These are phyloP conservation scores for Pelagomonas calceolata DNA, from an alignment of 108 stramenopile species.

Conservation along the genomic window DNA sequence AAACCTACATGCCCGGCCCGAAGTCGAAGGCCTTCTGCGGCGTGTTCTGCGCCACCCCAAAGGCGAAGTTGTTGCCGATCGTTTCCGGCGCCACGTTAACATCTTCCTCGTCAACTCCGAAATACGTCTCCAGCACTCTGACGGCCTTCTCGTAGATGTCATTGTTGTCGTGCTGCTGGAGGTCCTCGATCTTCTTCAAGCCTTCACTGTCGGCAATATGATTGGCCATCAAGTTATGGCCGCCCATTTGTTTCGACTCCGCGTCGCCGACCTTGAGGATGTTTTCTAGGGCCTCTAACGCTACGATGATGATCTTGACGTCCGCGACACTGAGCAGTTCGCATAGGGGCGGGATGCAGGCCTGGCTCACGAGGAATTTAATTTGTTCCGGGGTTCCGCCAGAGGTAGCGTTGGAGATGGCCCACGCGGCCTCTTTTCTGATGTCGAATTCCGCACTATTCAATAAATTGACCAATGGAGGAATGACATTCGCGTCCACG, in stretches of 20 bases:
- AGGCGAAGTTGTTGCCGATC: constrained; percentile 62
- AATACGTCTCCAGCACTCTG: constrained; percentile 80
- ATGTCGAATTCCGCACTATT: constrained; percentile 93
- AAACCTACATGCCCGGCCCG: too few relatives aligned
- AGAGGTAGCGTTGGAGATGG: constrained; percentile 93
- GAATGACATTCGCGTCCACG: constrained; percentile 84
- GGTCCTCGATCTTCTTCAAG: constrained; percentile 78
- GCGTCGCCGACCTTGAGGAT: constrained; percentile 90
- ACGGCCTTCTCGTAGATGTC: constrained; percentile 83
- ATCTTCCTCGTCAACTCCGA: constrained; percentile 81
- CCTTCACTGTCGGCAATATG: constrained; percentile 84
- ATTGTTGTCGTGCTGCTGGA: constrained; percentile 84
- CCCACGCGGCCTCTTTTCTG: constrained; percentile 97
- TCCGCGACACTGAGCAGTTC: constrained; percentile 76
- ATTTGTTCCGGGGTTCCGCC: constrained; percentile 88
- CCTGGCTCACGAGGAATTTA: constrained; percentile 79
- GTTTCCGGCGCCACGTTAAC: constrained; percentile 57
- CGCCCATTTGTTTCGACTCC: constrained; percentile 55
- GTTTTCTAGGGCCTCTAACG: constrained; percentile 94
- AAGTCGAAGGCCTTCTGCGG: constrained; percentile 8
- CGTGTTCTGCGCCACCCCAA: constrained; percentile 33
- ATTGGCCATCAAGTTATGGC: constrained; percentile 79
- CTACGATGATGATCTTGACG: constrained; percentile 90
- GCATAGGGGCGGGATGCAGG: constrained; percentile 86
- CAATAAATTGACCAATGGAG: constrained; percentile 82